Conservation (phyloP, 1,139 yeast species). For the Yamadazyma pseudoaaseri region DNA sequence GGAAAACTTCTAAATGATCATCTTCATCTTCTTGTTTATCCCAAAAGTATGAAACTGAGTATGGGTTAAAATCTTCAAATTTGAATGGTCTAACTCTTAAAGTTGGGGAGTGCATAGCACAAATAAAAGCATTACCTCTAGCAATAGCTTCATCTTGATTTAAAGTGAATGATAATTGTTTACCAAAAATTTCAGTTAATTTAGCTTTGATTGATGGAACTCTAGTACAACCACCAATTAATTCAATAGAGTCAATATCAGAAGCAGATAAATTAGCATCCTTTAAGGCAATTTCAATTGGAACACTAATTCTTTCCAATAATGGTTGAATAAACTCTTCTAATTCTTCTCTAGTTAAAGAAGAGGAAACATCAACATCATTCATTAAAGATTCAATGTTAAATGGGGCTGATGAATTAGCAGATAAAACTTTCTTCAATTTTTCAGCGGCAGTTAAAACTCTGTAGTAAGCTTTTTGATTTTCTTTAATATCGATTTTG, state of each 20-base stretch:
- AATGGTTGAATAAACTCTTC: conserved; percentile 87
- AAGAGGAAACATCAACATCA: conserved; percentile 92
- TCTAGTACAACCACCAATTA: conserved; percentile 98
- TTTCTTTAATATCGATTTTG: conserved; percentile 86
- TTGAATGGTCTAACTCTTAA: conserved; percentile 98
- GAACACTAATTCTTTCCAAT: conserved; percentile 69
- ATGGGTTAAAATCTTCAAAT: conserved; percentile 91
- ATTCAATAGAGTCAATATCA: conserved; percentile 87
- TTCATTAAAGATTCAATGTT: conserved; percentile 95
- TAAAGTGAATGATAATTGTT: conserved; percentile 88
- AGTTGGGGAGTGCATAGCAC: conserved; percentile 99
- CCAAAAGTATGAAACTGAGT: conserved; percentile 95
- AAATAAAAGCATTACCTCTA: conserved; percentile 97
- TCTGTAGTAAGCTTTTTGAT: conserved; percentile 95
- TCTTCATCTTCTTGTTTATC: conserved; percentile 90
- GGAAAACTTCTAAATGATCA: conserved; percentile 94
- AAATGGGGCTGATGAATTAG: conserved; percentile 93
- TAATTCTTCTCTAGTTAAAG: conserved; percentile 86
- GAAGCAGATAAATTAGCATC: conserved; percentile 71
- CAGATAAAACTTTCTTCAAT: conserved; percentile 93
- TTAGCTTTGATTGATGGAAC: conserved; percentile 89
- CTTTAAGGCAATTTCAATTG: conserved; percentile 79
- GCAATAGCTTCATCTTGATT: conserved; percentile 99
- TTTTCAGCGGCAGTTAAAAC: conserved; percentile 88
- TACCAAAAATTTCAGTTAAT: conserved; percentile 77